Base-by-base conservation (phyloP, 139 green algal genomes). In the Chlamydomonas sphaeroides region DNA sequence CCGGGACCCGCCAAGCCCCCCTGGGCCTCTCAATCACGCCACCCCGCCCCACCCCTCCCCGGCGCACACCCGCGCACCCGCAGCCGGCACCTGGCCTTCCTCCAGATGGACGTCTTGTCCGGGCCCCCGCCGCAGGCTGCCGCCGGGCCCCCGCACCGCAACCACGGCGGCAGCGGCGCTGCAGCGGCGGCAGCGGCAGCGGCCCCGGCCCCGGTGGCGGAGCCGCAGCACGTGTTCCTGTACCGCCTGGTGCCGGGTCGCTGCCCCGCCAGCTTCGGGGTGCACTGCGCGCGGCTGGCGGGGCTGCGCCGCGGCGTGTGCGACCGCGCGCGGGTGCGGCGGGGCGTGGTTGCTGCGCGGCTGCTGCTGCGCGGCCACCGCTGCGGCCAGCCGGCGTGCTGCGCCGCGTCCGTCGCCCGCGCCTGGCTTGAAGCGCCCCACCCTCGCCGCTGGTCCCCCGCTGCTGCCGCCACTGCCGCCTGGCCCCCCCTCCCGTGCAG, bases 101-200 rank as follows among this genome's bases (percentile, higher is more conserved):
- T 88, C 45, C 96, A 93, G 32, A 97, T 97, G 93, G 79, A 89
- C 25, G 89, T 95, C 15, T 20, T 94, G 23, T 83, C 72, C 7
- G 39, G n/a, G 51, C 56, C 26, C 14, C 51, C 14, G 18, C 51
- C 14, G 51, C 51, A 61, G 51, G 15, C 15, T 8, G 18, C 15
- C 21, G 15, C 15, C 3, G 14, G 51, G 51, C 3, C 15, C 51
- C 4, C 14, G 51, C 15, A 61, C 15, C 15, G 51, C 14, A 25
- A 17, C n/a, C n/a, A n/a, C 51, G 20, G 51, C 17, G 17, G 51
- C 14, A 61, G 51, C 17, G 51, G 51, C 51, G 51, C 4, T 4
- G 18, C 14, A 20, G 45, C 51, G 51, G 15, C 14, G 51, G 51
- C 51, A 61, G 20, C 4, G 51, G 15, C 33, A 39, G n/a, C 15